Evolutionary conservation across 306 rosid species (phyloP), one percentile per base, ranked within the genome.

Genomic region (Hippophae rhamnoides): DNA sequence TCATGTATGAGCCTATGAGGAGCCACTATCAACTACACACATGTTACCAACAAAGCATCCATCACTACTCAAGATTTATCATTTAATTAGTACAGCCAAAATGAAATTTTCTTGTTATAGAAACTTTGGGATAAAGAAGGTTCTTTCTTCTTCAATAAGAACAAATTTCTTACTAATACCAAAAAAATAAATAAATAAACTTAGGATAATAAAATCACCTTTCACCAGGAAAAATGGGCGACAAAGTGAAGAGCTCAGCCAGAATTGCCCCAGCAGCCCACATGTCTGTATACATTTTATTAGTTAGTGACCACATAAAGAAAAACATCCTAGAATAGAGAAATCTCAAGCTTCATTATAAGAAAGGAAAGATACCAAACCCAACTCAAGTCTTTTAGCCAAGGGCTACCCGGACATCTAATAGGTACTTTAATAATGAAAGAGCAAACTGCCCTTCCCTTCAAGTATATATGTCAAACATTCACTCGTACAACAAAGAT

Each of bases 241-340:
- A 78, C 73, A 82, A 60, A 71, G 85, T 84, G 77, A 80, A 87
- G 74, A 87, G 95, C 79, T 87, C 95, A 60, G 93, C 89, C 51
- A 87, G 71, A 74, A 87, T 80, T 74, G 92, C 87, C 6, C 95
- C 95, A 68, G 79, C 83, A 8, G 95, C 95, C 95, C 95, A 87
- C 95, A 87, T 87, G 71, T 87, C 95, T 87, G 89, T 66, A 67
- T 58, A 61, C 49, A 63, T 48, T 51, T 67, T n/a, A 43, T 61
- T 63, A 57, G 23, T 78, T 69, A 82, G 42, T 74, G 66, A 78
- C 51, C 60, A 41, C 50, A 65, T 31, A 58, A 70, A 65, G 55
- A 65, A 72, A 73, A 64, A 43, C 66, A 40, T 59, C 59, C 63
- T 31, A 71, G 49, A 65, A 58, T 46, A 56, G n/a, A 40, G 51